Conservation (phyloP, 2,329 filamentous ascomycete genomes). For the Monosporascus sp. region DNA sequence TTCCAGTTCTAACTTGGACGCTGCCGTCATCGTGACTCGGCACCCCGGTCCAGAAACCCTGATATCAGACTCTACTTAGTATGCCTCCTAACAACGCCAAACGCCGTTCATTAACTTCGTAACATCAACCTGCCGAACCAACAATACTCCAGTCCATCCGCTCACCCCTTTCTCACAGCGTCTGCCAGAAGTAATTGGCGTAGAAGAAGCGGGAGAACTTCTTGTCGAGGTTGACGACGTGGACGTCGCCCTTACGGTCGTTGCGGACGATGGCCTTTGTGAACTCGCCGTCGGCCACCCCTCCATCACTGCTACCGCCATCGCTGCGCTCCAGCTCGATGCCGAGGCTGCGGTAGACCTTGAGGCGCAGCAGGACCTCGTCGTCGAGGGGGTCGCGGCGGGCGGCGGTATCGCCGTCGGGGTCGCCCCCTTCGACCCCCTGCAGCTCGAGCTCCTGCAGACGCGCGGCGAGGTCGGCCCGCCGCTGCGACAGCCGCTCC, state of each 20-base stretch:
- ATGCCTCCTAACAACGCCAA: slow-evolving; percentile 8
- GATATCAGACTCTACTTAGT: slow-evolving; percentile 9
- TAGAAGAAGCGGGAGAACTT: slow-evolving; percentile 92
- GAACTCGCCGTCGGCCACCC: slow-evolving; percentile 61
- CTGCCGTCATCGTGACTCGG: too few relatives aligned
- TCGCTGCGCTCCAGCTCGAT: slow-evolving; percentile 82
- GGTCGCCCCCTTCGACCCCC: slow-evolving; percentile 66
- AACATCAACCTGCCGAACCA: background rate
- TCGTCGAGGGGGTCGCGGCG: slow-evolving; percentile 50
- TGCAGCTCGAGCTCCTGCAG: slow-evolving; percentile 81
- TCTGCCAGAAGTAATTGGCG: slow-evolving; percentile 94
- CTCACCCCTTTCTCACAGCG: slow-evolving; percentile 50
- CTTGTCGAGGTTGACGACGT: slow-evolving; percentile 89
- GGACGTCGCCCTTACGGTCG: slow-evolving; percentile 81
- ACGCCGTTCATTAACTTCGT: slow-evolving; percentile 8
- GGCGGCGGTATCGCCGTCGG: slow-evolving; percentile 24
- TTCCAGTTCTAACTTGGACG: too few relatives aligned
- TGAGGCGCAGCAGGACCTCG: slow-evolving; percentile 69
- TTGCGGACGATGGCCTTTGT: slow-evolving; percentile 82
- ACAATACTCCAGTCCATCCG: background rate
- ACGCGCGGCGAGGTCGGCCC: slow-evolving; percentile 67
- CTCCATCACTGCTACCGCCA: background rate
- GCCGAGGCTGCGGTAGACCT: slow-evolving; percentile 85
- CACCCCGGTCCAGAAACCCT: background rate
- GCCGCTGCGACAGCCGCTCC: slow-evolving; percentile 78